Evolutionary conservation across 805 yeast species (phyloP), one percentile per base, ranked within the genome.

Genomic region (Starmerella powellii): DNA sequence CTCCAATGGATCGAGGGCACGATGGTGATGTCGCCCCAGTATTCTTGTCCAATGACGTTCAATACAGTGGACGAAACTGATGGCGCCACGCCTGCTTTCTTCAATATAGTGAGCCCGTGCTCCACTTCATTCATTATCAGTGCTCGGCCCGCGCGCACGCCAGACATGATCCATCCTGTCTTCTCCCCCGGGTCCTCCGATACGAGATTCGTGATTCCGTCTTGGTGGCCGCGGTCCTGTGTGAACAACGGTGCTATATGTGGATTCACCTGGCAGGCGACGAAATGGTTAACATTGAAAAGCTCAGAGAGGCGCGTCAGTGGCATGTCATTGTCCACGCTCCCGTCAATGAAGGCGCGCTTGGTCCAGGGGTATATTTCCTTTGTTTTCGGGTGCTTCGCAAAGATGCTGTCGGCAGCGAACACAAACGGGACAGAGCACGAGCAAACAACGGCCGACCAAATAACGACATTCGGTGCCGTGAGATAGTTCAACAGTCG

Each of bases 261-360:
- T 0, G 96, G 94, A 56, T 91, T 91, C 1, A 91, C 98, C 59
- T 91, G 99, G 35, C 94, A 88, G 0, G 96, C 98, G 52, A 91
- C 86, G 48, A 91, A 87, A 60, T 91, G 95, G 58, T 91, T 94
- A 24, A 91, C 95, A 56, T 91, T 88, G 60, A 91, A 91, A 95
- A 91, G 86, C 58, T 91, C 98, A 17, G 93, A 80, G 18, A 91
- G 66, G 51, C 96, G 71, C 2, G 93, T 71, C 21, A 86, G 79
- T 3, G 99, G 99, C 40, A 91, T 64, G 60, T 91, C 99, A 49
- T 84, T 83, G 56, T 88, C 93, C 6, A 91, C 95, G 0, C 95
- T 85, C 0, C 99, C 99, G 61, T 91, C 99, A 24, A 91, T 87
- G 61, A 81, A 91, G 0, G 84, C 70, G 16, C 78, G 70, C 45